Percentiles rank a stretch among this genome's conserved stretches.
Evolutionary conservation across 2,329 filamentous ascomycete genomes (phyloP).

Genomic region (Colletotrichum phormii): DNA sequence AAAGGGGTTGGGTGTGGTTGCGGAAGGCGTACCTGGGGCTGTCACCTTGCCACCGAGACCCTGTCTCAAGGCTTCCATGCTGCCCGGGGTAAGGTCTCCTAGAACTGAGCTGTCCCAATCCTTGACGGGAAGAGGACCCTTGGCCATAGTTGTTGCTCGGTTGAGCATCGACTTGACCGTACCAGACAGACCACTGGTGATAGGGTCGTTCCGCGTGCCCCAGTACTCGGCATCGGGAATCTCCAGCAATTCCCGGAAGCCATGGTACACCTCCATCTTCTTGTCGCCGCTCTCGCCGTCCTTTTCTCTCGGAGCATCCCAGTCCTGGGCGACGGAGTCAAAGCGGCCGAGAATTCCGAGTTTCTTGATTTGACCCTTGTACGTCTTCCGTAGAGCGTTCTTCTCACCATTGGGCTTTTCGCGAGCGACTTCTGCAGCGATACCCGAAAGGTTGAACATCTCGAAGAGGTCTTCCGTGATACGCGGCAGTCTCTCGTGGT

Average conservation of each 20-base stretch:
- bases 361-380: conserved; percentile 76
- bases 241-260: conserved; percentile 64
- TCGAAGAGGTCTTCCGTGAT: conserved; percentile 69
- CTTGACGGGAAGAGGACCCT: conserved; percentile 65
- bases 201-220: conserved; percentile 57
- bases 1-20: conserved; percentile 43
- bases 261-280: conserved; percentile 61
- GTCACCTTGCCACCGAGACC: conserved; percentile 59
- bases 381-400: conserved; percentile 75
- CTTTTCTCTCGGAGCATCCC: conserved; percentile 58
- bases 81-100: conserved; percentile 63
- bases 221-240: conserved; percentile 54
- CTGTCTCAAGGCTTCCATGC: conserved; percentile 51
- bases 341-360: conserved; percentile 72
- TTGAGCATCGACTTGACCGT: conserved; percentile 56
- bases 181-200: conserved; percentile 63
- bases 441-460: conserved; percentile 64
- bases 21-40: conserved; percentile 64
- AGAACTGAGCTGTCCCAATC: conserved; percentile 70
- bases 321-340: conserved; percentile 64
- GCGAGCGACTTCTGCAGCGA: conserved; percentile 72
- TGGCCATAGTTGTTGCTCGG: conserved; percentile 68
- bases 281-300: conserved; percentile 50
- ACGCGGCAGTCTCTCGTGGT: conserved; percentile 59
- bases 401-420: conserved; percentile 75